Percentiles rank a stretch among this genome's conserved stretches.
These are phyloP conservation scores for Deakozyma indianensis DNA, from an alignment of 805 yeast genomes.

Conservation along the genomic window DNA sequence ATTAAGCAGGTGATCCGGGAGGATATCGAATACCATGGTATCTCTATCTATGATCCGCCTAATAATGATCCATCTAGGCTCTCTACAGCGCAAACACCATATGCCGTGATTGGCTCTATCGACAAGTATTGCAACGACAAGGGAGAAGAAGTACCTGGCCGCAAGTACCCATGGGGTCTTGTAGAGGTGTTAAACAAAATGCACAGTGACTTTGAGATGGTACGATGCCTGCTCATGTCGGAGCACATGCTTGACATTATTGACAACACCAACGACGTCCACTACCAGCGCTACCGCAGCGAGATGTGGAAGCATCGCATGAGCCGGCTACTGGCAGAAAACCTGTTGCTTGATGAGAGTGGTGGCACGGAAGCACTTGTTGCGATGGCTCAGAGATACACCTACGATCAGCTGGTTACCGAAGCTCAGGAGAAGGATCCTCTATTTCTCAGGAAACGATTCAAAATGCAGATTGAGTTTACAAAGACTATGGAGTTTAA, in stretches of 20 bases:
- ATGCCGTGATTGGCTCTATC: conserved; percentile 45
- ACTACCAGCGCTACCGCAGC: conserved; percentile 61
- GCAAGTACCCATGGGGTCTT: conserved; percentile 84
- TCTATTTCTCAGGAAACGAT: too few species aligned
- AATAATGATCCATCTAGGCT: conserved; percentile 45
- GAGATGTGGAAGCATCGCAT: background rate
- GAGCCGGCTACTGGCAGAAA: too few species aligned
- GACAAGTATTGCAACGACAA: conserved; percentile 47
- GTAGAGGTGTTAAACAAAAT: conserved; percentile 78
- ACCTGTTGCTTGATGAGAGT: too few species aligned
- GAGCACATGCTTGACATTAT: conserved; percentile 75
- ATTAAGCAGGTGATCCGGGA: conserved; percentile 65
- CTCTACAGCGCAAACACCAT: conserved; percentile 70
- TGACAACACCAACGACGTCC: conserved; percentile 64
- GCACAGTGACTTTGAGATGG: conserved; percentile 74
- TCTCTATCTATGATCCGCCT: conserved; percentile 43
- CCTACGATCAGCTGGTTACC: too few species aligned
- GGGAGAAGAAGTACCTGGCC: conserved; percentile 57
- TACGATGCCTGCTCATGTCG: conserved; percentile 65
- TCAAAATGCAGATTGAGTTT: too few species aligned
- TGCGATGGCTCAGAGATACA: conserved; percentile 15
- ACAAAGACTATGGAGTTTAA: too few species aligned
- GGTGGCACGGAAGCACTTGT: background rate
- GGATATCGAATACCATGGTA: conserved; percentile 71
- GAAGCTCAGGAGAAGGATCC: conserved; percentile 3